Evolutionary conservation across 1,139 yeast species (phyloP).

Genomic region (Hemisphaericaspora xylofermentans): DNA sequence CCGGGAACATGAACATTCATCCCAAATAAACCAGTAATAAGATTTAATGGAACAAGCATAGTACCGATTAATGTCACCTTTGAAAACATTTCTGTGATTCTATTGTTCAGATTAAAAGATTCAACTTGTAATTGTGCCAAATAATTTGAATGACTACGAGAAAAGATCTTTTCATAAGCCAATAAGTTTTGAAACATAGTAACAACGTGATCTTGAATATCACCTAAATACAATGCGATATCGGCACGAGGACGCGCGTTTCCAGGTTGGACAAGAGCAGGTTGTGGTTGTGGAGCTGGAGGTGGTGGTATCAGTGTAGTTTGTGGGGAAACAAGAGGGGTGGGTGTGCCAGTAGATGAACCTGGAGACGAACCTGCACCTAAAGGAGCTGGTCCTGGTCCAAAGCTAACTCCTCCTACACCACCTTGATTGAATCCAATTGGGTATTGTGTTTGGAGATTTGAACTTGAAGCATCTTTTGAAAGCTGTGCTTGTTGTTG

Average conservation of each 20-base stretch:
- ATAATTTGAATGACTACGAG: slow-evolving; percentile 88
- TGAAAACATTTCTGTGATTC: slow-evolving; percentile 82
- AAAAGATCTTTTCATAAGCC: slow-evolving; percentile 89
- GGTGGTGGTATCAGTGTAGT: slow-evolving; percentile 6
- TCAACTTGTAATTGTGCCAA: slow-evolving; percentile 93
- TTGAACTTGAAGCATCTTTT: slow-evolving; percentile 7
- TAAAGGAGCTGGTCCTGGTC: slow-evolving; percentile 16
- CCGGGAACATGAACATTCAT: slow-evolving; percentile 95
- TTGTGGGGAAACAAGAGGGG: slow-evolving; percentile 3
- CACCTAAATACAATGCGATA: slow-evolving; percentile 86
- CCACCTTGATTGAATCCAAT: slow-evolving; percentile 9
- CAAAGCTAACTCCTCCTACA: slow-evolving; percentile 20
- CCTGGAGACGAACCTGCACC: slow-evolving; percentile 6
- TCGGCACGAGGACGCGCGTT: slow-evolving; percentile 74
- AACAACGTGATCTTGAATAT: slow-evolving; percentile 95
- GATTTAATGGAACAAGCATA: slow-evolving; percentile 81
- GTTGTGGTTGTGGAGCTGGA: slow-evolving; percentile 17
- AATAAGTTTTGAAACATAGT: slow-evolving; percentile 91
- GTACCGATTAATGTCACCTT: slow-evolving; percentile 92
- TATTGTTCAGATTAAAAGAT: slow-evolving; percentile 79
- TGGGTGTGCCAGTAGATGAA: slow-evolving; percentile 7
- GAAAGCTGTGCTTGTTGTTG: slow-evolving; percentile 10
- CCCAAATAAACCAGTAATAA: slow-evolving; percentile 91
- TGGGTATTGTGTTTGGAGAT: slow-evolving; percentile 9
- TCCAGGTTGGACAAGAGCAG: background rate